These are phyloP conservation scores for Diaporthe batatas DNA, from an alignment of 2,329 filamentous ascomycete genomes.

Conservation along the genomic window DNA sequence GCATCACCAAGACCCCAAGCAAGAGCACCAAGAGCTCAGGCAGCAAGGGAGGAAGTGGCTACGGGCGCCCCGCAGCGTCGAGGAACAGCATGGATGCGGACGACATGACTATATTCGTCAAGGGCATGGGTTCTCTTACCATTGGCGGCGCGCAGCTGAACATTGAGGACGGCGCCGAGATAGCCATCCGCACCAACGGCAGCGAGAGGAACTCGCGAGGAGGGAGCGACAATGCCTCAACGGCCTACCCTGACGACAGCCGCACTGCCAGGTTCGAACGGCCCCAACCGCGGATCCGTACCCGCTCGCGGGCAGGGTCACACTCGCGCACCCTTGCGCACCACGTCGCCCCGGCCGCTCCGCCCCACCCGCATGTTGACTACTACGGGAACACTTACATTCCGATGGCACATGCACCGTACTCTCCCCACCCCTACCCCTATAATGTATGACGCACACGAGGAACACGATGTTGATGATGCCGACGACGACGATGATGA, in stretches of 20 bases:
- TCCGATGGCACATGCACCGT: slow-evolving; percentile 40
- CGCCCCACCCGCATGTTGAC: slow-evolving; percentile 15
- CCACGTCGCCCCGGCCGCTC: slow-evolving; percentile 10
- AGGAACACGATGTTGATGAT: slow-evolving; percentile 36
- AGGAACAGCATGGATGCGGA: slow-evolving; percentile 66
- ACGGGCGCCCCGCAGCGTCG: slow-evolving; percentile 71
- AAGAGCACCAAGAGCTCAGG: slow-evolving; percentile 70
- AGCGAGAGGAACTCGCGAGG: slow-evolving; percentile 59
- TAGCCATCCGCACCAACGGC: slow-evolving; percentile 65
- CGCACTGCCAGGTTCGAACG: slow-evolving; percentile 57
- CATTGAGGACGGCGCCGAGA: slow-evolving; percentile 70
- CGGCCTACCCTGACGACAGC: slow-evolving; percentile 60
- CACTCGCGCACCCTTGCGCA: slow-evolving; percentile 49
- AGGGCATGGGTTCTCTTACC: slow-evolving; percentile 67
- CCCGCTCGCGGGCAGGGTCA: slow-evolving; percentile 65
- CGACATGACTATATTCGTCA: slow-evolving; percentile 73
- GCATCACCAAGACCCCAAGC: slow-evolving; percentile 64
- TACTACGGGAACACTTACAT: slow-evolving; percentile 24
- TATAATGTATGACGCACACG: slow-evolving; percentile 38
- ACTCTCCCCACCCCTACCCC: slow-evolving; percentile 38
- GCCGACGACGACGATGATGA: slow-evolving; percentile 9
- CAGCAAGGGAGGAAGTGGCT: slow-evolving; percentile 75
- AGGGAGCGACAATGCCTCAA: slow-evolving; percentile 58
- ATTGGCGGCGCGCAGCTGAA: slow-evolving; percentile 70
- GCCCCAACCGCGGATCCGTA: slow-evolving; percentile 59